Evolutionary conservation across 306 rosid species (phyloP), one percentile per base, ranked within the genome.

Genomic region (Acacia crassicarpa): DNA sequence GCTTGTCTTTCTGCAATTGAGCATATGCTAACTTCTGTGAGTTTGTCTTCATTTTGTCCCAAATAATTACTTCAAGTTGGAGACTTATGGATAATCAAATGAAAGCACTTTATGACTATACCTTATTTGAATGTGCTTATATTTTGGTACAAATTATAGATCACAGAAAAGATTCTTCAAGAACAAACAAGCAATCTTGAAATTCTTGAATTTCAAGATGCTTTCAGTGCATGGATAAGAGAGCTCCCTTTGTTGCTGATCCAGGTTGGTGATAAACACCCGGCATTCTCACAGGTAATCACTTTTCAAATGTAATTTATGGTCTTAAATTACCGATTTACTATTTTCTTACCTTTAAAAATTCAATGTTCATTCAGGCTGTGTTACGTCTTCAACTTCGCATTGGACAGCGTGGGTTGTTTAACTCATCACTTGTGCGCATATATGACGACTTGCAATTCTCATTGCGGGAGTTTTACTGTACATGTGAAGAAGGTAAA

Each of bases 11-110:
- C 94, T 76, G 84, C 87, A 35, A 88, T 92, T 61, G 92, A 92
- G 83, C 86, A 92, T 74, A 86, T 95, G 93, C 84, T 93, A 70
- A 78, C 88, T 88, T 89, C 88, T 75, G 99, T 93, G 87, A 92
- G 98, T 83, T 82, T 82, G 61, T 30, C 27, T 73, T 69, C n/a
- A 12, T 56, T 30, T 58, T 68, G 32, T 76, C 33, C 46, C 23
- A 1, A 70, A 32, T 68, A 56, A 66, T 9, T 74, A 27, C 43
- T 77, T 80, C 67, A 67, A 72, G 62, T 83, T 86, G 70, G 58
- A 65, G 80, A 58, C 19, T 20, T 12, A 23, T 56, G 25, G 80
- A 75, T 56, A 79, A 41, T 72, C 25, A 48, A 76, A 32, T 67
- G 81, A 74, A 72, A 77, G 15, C 72, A 30, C 61, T 71, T 69